Evolutionary conservation across 768 basidiomycete genomes (phyloP), one percentile per base, ranked within the genome.

Genomic region (Pleurotus tuoliensis): DNA sequence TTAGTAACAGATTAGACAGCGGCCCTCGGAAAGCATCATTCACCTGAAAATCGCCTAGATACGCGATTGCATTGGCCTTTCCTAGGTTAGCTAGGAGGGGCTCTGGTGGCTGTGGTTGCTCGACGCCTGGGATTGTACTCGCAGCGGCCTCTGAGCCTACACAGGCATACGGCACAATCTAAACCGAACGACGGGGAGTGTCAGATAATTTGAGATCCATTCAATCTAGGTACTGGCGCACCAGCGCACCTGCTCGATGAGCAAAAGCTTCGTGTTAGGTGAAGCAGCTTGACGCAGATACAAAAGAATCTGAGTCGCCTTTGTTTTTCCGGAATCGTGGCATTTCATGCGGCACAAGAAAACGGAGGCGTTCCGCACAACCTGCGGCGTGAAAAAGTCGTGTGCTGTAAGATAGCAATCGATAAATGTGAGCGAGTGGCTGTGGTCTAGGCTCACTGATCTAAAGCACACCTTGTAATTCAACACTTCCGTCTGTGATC

Each of bases 321-420:
- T 61, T 20, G 34, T 25, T 41, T 66, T 63, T 8, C 64, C 49
- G 64, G 65, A 71, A 56, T 75, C 71, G 52, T 75, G 74, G 39
- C 72, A 56, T 55, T 72, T 64, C 5, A 62, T 56, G 18, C 71
- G 64, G 16, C 67, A 46, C 59, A 67, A 65, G 58, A 67, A 70
- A 5, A 69, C 51, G 9, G 61, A 58, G 38, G 69, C 68, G 22
- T 58, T 58, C 54, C 64, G 62, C 37, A 67, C 58, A 7, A 67
- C 65, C 40, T 71, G 66, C 20, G 71, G 63, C 3, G 44, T 57
- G 59, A 73, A 70, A 62, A 73, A 73, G 56, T 71, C 61, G 47
- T 73, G 69, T 0, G 40, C 65, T 69, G 52, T 6, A 6, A 12
- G 27, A 16, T 43, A 40, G 12, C 58, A 43, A 41, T 56, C 4